Conservation (phyloP, 2,329 filamentous ascomycete species). For the Didymellaceae sp. region DNA sequence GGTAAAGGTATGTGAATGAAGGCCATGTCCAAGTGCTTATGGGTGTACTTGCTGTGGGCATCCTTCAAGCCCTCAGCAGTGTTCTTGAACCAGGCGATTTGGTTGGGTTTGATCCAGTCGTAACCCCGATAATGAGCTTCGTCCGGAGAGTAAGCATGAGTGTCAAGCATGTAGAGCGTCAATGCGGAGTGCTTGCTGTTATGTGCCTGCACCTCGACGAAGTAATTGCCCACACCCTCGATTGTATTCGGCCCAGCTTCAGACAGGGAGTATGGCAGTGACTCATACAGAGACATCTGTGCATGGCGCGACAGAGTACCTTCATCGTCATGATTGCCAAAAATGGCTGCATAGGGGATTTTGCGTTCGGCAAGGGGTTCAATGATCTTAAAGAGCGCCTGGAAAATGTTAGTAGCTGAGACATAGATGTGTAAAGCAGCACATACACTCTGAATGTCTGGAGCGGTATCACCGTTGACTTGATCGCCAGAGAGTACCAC, state of each 20-base stretch:
- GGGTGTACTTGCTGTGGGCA: conserved; percentile 82
- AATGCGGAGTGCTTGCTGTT: conserved; percentile 87
- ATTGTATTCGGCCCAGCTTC: conserved; percentile 80
- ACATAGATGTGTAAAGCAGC: not conserved
- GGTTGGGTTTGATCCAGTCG: conserved; percentile 93
- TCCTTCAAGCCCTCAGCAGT: conserved; percentile 73
- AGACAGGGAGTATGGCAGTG: conserved; percentile 89
- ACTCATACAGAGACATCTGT: conserved; percentile 86
- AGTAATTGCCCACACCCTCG: conserved; percentile 94
- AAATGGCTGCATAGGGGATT: conserved; percentile 92
- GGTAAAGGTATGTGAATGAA: conserved; percentile 98
- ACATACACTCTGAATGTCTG: conserved; percentile 82
- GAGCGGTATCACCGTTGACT: conserved; percentile 90
- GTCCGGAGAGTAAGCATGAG: conserved; percentile 89
- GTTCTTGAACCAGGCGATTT: conserved; percentile 92
- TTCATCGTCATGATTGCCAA: conserved; percentile 98
- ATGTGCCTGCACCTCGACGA: conserved; percentile 84
- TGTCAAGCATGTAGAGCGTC: conserved; percentile 94
- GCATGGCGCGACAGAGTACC: conserved; percentile 75
- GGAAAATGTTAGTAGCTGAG: conserved; percentile 21
- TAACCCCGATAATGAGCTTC: conserved; percentile 90
- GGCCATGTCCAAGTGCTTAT: conserved; percentile 92
- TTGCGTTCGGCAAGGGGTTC: conserved; percentile 83
- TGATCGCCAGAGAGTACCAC: conserved; percentile 93
- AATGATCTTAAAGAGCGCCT: conserved; percentile 93